A percentile compares a stretch with the other conserved stretches of the same genome.
phyloP scores from a whole-genome alignment of 148 eudicot species.

The Diospyros kaki region DNA sequence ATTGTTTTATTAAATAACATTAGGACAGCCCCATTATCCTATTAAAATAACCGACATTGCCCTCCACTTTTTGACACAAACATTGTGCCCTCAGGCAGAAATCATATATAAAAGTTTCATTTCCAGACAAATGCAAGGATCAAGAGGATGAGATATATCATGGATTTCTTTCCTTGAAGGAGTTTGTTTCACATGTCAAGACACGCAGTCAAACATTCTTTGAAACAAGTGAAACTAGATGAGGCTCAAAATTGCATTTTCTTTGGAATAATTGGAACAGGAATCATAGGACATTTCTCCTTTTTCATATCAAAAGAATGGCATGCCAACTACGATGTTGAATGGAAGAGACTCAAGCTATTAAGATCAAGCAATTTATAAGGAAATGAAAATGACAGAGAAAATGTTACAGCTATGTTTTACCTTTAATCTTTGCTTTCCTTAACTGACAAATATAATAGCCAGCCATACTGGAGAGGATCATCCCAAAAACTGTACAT shows the following conservation, averaged over 20 bases:
- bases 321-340: not conserved
- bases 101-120: not conserved
- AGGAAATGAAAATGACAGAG: not conserved
- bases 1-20: not conserved
- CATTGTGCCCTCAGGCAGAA: too few species aligned
- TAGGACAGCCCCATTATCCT: not conserved
- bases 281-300: too few species aligned
- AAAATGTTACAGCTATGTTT: not conserved
- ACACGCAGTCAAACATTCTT: not conserved
- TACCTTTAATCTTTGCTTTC: constrained; percentile 22
- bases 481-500: constrained; percentile 20
- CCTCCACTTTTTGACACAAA: not conserved
- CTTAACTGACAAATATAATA: constrained; percentile 18
- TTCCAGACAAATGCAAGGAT: not conserved
- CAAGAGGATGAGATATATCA: too few species aligned
- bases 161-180: too few species aligned
- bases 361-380: not conserved
- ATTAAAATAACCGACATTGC: not conserved
- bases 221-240: not conserved
- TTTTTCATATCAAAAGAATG: not conserved
- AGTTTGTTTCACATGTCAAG: not conserved
- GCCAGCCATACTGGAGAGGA: constrained; percentile 15
- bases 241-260: too few species aligned
- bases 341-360: not conserved
- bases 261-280: too few species aligned